Evolutionary conservation across 2,329 filamentous ascomycete genomes (phyloP), one percentile per base, ranked within the genome.

Genomic region (Apiospora hydei): DNA sequence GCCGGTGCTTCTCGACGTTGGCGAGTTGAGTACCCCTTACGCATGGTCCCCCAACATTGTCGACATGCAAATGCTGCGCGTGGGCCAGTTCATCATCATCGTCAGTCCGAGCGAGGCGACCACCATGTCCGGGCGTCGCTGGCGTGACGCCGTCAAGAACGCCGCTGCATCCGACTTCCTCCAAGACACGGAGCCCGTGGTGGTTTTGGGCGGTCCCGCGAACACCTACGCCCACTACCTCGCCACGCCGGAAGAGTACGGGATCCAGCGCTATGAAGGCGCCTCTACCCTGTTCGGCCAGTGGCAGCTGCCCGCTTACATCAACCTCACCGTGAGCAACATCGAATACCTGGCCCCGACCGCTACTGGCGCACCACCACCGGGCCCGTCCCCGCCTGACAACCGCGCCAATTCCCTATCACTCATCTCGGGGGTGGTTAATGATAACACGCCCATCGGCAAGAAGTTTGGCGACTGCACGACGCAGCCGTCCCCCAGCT

Each of bases 191-290:
- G 86, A 91, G 66, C 92, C 93, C 0, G 81, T 92, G 18, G 94
- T 97, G 0, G 92, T 98, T 0, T 86, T 98, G 1, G 95, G 95
- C 5, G 95, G 93, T 0, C 95, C 95, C 0, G 94, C 94, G 44
- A 98, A 98, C 80, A 94, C 90, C 49, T 98, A 98, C 80, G 91
- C 93, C 30, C 93, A 96, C 82, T 96, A 96, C 81, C 90, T 94
- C 72, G 82, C 91, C 1, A 96, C 94, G 0, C 88, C 91, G 41
- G 93, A 97, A 80, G 93, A 97, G 81, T 97, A 96, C 80, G 83
- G 84, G 16, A 86, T 96, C 66, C 96, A 98, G 83, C 92, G 96
- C 13, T 98, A 98, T 82, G 96, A 98, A 83, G 96, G 95, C n/a
- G 96, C 94, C 0, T 96, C 93, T 8, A 98, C 96, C 0, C 89